Base-by-base conservation (phyloP, 495 filamentous ascomycete genomes). In the Geoglossum glabrum region DNA sequence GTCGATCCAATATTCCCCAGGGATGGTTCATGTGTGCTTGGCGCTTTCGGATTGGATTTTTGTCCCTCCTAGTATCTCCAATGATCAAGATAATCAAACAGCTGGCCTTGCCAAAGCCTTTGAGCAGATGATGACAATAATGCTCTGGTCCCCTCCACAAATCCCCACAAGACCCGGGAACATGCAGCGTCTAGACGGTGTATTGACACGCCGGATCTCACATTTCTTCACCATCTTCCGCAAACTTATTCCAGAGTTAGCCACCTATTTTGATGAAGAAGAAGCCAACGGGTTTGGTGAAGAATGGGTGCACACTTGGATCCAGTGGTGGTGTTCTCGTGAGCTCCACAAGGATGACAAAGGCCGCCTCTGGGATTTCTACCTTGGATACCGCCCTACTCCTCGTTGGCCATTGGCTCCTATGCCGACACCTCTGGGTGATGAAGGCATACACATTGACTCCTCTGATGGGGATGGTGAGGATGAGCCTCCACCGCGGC, bases 281-380 rank as follows among this genome's bases (percentile, higher is more conserved):
- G 63, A 65, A 55, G 63, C 59, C 9, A 60, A 60, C 17, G 64
- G 63, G 27, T 65, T 65, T 27, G 63, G 59, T 19, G 63, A 65
- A 49, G 60, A 65, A 33, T 65, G 63, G 63, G 63, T 65, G 40
- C 64, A 60, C 31, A 59, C 60, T 34, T 65, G 63, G 63, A 61
- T 65, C n/a, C 62, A 65, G 34, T 65, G 63, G 63, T 65, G 63
- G 63, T 65, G 63, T 56, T 63, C 63, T 36, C 59, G 62, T 28
- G 63, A 65, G 30, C 63, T 65, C 34, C 43, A 43, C 40, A 64
- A 64, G 46, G 62, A 58, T 25, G 57, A 65, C 28, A 64, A 62
- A 60, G 63, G 60, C 0, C 63, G 63, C 27, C 57, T 65, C 31
- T 65, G 63, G 63, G 63, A 65, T 46, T 65, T 63, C 56, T 64